A percentile compares a stretch with the other conserved stretches of the same genome.
Evolutionary conservation across 257 asterid species (phyloP).

Genomic region (Scutellaria barbata): DNA sequence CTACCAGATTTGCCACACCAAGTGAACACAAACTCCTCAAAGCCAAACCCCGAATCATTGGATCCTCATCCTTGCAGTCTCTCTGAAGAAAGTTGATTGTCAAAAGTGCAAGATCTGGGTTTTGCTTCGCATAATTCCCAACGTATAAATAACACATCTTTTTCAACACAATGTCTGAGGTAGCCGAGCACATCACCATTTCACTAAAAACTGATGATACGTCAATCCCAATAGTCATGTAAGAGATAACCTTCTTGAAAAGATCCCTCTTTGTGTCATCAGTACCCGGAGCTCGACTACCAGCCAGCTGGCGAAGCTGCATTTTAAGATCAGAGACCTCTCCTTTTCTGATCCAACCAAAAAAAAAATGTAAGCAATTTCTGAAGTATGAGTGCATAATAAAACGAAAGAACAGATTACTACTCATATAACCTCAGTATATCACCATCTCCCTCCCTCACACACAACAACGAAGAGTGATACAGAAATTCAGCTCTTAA

Average conservation of each 20-base stretch:
- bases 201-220: conserved; percentile 95
- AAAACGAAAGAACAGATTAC: background rate
- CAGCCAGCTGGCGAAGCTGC: conserved; percentile 97
- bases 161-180: conserved; percentile 94
- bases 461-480: background rate
- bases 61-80: conserved; percentile 99
- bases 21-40: conserved; percentile 97
- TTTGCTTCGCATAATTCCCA: conserved; percentile 92
- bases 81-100: conserved; percentile 95
- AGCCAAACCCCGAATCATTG: conserved; percentile 98
- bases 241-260: conserved; percentile 93
- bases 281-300: conserved; percentile 92
- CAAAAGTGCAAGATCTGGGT: conserved; percentile 95
- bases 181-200: conserved; percentile 99
- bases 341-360: conserved; percentile 70
- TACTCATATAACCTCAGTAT: conserved; percentile 10
- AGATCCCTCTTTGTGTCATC: conserved; percentile 93
- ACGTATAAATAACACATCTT: conserved; percentile 98
- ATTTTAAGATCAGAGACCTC: conserved; percentile 92
- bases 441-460: conserved; percentile 6
- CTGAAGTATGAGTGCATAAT: background rate
- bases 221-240: conserved; percentile 96
- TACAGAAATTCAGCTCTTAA: conserved; percentile 15
- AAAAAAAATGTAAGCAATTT: conserved; percentile 36
- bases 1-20: conserved; percentile 94